Evolutionary conservation across 73 alveolate genomes (phyloP), one percentile per base, ranked within the genome.

Genomic region (Paraurostyla sp.): DNA sequence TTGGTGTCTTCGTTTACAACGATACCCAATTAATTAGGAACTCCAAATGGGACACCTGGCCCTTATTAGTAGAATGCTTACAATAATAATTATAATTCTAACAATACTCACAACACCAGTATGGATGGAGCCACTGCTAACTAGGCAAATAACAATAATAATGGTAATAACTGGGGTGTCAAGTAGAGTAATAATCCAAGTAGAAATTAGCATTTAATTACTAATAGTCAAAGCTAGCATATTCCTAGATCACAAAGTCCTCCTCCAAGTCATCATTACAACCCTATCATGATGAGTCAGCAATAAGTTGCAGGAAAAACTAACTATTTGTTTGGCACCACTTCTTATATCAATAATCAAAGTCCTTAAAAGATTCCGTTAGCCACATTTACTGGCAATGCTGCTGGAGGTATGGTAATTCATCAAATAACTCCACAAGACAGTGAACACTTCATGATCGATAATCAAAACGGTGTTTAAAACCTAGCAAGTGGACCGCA

Each of bases 301-400:
- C n/a, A 35, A 11, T 65, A 65, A 38, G 7, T 65, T 20, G 35
- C 82, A 13, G 82, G 82, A 11, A 65, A 65, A 30, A 59, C 22
- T 59, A 0, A 65, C 6, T 6, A 65, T 11, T 38, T 16, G 40
- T 38, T 22, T 65, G 82, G 82, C 16, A 38, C 56, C 6, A 13
- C 7, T 4, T 65, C 4, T 38, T n/a, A n/a, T n/a, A n/a, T n/a
- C n/a, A 40, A 38, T 33, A 33, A 38, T 38, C 50, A 30, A 36
- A 65, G 82, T 65, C 82, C 82, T 65, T 65, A 65, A 38, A 65
- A 65, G 41, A n/a, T n/a, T n/a, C n/a, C n/a, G n/a, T n/a, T n/a
- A n/a, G n/a, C n/a, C n/a, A n/a, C n/a, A n/a, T n/a, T n/a, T n/a
- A n/a, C n/a, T n/a, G n/a, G n/a, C n/a, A n/a, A n/a, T n/a, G n/a